Conservation (phyloP, 371 early-diverging fungal species). For the Smittium culicis region DNA sequence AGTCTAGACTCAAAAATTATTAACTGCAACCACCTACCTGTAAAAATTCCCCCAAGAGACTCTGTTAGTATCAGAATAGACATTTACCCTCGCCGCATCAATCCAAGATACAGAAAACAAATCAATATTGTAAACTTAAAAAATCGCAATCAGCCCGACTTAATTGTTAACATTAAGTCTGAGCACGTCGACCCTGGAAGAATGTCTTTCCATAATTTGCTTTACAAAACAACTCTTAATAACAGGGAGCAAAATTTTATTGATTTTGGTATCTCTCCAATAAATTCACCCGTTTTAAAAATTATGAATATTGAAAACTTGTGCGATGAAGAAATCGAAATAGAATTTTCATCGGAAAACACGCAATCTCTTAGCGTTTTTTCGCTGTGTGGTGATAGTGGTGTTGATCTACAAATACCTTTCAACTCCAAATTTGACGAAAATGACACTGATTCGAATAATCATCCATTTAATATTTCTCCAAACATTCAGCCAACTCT, state of each 20-base stretch:
- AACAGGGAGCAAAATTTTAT: constrained; percentile 80
- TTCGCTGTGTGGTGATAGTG: constrained; percentile 4
- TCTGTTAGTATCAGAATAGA: constrained; percentile 77
- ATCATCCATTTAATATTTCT: background rate
- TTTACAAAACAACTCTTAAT: constrained; percentile 79
- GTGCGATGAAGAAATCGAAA: constrained; percentile 18
- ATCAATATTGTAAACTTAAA: constrained; percentile 79
- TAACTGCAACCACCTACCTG: constrained; percentile 57
- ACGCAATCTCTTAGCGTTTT: background rate
- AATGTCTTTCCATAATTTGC: constrained; percentile 90
- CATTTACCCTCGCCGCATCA: constrained; percentile 93
- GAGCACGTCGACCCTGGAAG: constrained; percentile 90
- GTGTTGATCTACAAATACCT: constrained; percentile 8
- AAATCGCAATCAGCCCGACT: constrained; percentile 71
- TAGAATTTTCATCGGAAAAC: constrained; percentile 6
- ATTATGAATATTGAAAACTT: constrained; percentile 79
- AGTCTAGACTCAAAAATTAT: constrained; percentile 85
- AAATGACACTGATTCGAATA: background rate
- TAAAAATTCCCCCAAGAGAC: constrained; percentile 68
- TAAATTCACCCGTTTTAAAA: constrained; percentile 67
- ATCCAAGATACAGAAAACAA: constrained; percentile 93
- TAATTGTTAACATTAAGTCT: constrained; percentile 78
- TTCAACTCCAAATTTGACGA: background rate
- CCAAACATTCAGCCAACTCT: background rate
- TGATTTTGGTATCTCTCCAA: constrained; percentile 76